Conservation (phyloP, 2,329 filamentous ascomycete genomes). For the Colletotrichum sp. region DNA sequence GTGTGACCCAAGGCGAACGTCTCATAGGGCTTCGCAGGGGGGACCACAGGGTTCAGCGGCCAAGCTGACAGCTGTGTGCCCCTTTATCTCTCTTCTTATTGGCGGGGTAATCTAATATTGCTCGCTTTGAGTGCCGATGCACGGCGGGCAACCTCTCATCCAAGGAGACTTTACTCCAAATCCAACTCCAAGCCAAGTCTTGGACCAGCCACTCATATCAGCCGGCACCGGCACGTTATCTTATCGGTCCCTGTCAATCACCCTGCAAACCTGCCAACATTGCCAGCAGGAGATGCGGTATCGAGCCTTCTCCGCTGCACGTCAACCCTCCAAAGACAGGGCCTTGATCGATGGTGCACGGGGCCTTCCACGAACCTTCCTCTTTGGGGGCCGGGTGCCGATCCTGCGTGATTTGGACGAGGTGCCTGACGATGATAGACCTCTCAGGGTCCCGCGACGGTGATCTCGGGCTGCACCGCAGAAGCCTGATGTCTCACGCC, state of each 20-base stretch:
- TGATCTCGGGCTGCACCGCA: neutral
- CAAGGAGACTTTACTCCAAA: neutral
- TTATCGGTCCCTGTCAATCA: conserved; percentile 18
- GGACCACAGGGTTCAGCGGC: conserved; percentile 3
- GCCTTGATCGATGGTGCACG: neutral
- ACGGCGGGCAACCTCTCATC: neutral
- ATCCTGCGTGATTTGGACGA: neutral
- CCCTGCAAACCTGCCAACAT: neutral
- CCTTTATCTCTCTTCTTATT: conserved; percentile 13
- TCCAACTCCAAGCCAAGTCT: neutral
- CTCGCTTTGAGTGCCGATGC: conserved; percentile 6
- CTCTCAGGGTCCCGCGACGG: neutral
- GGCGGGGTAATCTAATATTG: conserved; percentile 8
- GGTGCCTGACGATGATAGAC: neutral
- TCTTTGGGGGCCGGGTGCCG: conserved; percentile 12
- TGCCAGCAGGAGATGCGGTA: neutral
- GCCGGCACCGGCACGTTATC: conserved; percentile 18
- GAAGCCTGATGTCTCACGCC: conserved; percentile 8
- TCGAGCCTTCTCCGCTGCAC: conserved; percentile 15
- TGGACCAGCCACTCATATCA: conserved; percentile 13
- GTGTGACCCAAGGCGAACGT: conserved; percentile 6
- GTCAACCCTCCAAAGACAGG: neutral
- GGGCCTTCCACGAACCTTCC: conserved; percentile 13
- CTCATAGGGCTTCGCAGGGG: conserved; percentile 10
- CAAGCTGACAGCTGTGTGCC: neutral